phyloP scores from a whole-genome alignment of 2,329 filamentous ascomycete genomes.

The Verticillium isaacii region DNA sequence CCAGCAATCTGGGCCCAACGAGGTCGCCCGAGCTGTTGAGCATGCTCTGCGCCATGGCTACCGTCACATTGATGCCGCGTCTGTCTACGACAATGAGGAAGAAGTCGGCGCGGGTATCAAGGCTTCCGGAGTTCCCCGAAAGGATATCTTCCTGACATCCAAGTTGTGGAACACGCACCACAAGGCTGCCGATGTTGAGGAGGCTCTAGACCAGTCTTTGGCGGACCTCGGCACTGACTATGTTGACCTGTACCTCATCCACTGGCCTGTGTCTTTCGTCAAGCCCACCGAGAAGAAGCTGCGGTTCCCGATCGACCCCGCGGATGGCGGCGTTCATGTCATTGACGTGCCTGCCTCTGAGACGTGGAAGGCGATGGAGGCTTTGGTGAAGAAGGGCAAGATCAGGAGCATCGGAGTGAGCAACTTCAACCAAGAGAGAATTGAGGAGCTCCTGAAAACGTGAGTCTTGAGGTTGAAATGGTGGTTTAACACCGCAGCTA shows the following conservation, averaged over 20 bases:
- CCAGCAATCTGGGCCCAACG: constrained; percentile 44
- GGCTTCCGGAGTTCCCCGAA: constrained; percentile 37
- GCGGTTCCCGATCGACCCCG: constrained; percentile 34
- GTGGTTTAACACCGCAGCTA: not conserved
- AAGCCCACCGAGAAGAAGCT: constrained; percentile 34
- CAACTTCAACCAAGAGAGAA: constrained; percentile 50
- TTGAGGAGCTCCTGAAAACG: constrained; percentile 43
- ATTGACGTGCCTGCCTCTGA: constrained; percentile 39
- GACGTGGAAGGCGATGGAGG: constrained; percentile 60
- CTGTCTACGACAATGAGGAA: constrained; percentile 59
- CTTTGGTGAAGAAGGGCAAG: constrained; percentile 48
- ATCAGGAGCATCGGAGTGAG: constrained; percentile 53
- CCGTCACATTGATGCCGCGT: constrained; percentile 55
- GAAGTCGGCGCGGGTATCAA: constrained; percentile 48
- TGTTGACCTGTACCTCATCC: constrained; percentile 37
- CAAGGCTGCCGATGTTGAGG: constrained; percentile 19
- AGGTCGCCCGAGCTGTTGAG: constrained; percentile 45
- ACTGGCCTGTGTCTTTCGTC: constrained; percentile 42
- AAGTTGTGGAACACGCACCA: constrained; percentile 31
- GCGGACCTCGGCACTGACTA: constrained; percentile 24
- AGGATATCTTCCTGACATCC: constrained; percentile 39
- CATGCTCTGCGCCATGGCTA: constrained; percentile 52
- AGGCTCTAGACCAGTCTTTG: constrained; percentile 22
- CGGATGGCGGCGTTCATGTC: constrained; percentile 38
- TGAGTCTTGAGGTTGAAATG: not conserved